phyloP scores from a whole-genome alignment of 495 filamentous ascomycete species.

The Penicillium odoratum region DNA sequence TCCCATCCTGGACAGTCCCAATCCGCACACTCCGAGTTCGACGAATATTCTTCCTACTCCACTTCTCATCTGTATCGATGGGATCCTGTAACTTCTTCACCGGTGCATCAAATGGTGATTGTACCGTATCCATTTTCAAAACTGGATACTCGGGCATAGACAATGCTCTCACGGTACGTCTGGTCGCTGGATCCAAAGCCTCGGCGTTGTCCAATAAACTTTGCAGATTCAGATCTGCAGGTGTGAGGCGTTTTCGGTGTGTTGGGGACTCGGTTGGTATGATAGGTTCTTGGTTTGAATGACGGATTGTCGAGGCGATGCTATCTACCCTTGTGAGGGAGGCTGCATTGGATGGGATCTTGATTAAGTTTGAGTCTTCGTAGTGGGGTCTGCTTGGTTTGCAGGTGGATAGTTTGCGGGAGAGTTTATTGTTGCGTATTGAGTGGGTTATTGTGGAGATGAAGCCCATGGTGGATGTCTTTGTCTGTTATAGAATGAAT shows the following conservation, averaged over 20 bases:
- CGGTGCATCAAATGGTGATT: slow-evolving; percentile 14
- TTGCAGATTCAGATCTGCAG: slow-evolving; percentile 14
- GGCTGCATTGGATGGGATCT: slow-evolving; percentile 13
- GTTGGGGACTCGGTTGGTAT: slow-evolving; percentile 17
- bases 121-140: slow-evolving; percentile 20
- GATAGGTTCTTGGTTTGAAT: slow-evolving; percentile 13
- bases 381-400: slow-evolving; percentile 17
- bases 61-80: slow-evolving; percentile 11
- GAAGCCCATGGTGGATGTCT: slow-evolving; percentile 23
- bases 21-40: background rate
- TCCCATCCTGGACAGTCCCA: background rate
- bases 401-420: slow-evolving; percentile 18
- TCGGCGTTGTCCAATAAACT: slow-evolving; percentile 22
- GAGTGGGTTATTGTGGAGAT: slow-evolving; percentile 21
- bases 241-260: slow-evolving; percentile 10
- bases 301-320: slow-evolving; percentile 17
- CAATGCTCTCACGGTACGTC: slow-evolving; percentile 9
- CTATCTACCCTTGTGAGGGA: slow-evolving; percentile 19
- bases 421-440: slow-evolving; percentile 20
- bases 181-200: slow-evolving; percentile 5
- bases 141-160: slow-evolving; percentile 24
- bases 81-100: slow-evolving; percentile 14
- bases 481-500: background rate
- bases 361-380: slow-evolving; percentile 29
- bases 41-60: background rate